Percentiles rank a stretch among this genome's conserved stretches.
Evolutionary conservation across 768 basidiomycete genomes (phyloP).

Genomic region (Serendipita vermifera): DNA sequence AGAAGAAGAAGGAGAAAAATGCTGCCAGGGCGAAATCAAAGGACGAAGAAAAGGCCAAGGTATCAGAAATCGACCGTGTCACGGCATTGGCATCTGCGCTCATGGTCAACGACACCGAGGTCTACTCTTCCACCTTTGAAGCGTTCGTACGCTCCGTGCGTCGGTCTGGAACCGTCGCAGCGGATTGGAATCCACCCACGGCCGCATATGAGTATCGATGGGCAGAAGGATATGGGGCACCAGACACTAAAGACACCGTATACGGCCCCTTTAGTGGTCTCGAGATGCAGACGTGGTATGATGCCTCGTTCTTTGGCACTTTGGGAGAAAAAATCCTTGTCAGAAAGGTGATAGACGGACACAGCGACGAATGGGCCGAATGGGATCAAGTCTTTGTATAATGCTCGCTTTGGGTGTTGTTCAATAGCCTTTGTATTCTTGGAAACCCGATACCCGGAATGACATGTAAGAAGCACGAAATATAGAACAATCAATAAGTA

Average conservation of each 20-base stretch:
- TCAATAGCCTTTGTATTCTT: too few relatives aligned
- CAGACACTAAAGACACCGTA: constrained; percentile 33
- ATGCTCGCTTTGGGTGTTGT: constrained; percentile 18
- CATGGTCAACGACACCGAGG: constrained; percentile 75
- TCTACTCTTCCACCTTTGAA: constrained; percentile 78
- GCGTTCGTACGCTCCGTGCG: constrained; percentile 68
- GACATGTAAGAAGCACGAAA: too few relatives aligned
- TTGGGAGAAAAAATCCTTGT: constrained; percentile 68
- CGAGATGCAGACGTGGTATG: constrained; percentile 69
- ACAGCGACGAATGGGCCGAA: constrained; percentile 50
- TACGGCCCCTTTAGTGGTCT: constrained; percentile 76
- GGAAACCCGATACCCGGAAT: too few relatives aligned
- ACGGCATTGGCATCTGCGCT: constrained; percentile 81
- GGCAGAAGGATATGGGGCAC: constrained; percentile 30
- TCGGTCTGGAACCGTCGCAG: constrained; percentile 52
- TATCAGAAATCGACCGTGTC: constrained; percentile 47
- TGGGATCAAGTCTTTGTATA: constrained; percentile 51
- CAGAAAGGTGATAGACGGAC: constrained; percentile 45
- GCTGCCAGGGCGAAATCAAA: constrained; percentile 24
- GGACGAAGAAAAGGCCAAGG: constrained; percentile 17
- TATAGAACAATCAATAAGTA: too few relatives aligned
- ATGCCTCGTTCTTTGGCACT: constrained; percentile 68
- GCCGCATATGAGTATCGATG: constrained; percentile 72
- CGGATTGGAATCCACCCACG: constrained; percentile 61
- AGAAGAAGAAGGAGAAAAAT: constrained; percentile 38